Evolutionary conservation across 345 rosid genomes (phyloP), one percentile per base, ranked within the genome.

Genomic region (Geranium rotundifolium): DNA sequence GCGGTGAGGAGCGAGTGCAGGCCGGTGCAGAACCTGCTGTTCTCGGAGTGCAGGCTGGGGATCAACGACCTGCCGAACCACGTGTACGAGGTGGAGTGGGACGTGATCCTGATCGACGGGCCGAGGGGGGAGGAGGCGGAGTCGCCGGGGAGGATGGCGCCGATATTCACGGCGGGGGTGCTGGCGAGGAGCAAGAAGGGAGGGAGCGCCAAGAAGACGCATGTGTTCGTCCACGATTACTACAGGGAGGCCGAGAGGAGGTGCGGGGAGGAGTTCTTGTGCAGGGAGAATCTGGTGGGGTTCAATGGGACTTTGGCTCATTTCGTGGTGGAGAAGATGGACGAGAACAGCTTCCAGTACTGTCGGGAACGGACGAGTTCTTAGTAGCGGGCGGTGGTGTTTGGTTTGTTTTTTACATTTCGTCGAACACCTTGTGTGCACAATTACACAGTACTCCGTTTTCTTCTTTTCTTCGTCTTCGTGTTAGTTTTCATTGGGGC

Each of bases 81-180:
- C 41, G 96, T 93, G 1, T 93, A 93, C 8, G 97, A 90, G 67
- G 86, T 93, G 12, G 96, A 85, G 12, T 93, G 99, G 99, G 99
- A 93, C 66, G 90, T 93, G 65, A 93, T 93, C 14, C 64, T 93
- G 54, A 81, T 93, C 5, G 99, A 89, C n/a, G 99, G 99, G 1
- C 99, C 99, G 1, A 75, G 99, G 3, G 99, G 99, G 0, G 83
- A 90, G 56, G 85, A 90, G 16, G 75, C 80, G 0, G 89, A 87
- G 0, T 76, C 80, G 0, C 91, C 99, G 0, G 97, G 99, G 3
- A 75, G 99, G 69, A 90, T 93, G 96, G 72, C 85, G 4, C 84
- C 97, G 1, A 90, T 93, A 60, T 93, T 90, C 76, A 93, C 99
- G 2, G 83, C 99, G 1, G 96, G 87, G 7, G 99, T 93, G n/a